Evolutionary conservation across 352 stramenopile genomes (phyloP).

Genomic region (Phytopythium sindhum): DNA sequence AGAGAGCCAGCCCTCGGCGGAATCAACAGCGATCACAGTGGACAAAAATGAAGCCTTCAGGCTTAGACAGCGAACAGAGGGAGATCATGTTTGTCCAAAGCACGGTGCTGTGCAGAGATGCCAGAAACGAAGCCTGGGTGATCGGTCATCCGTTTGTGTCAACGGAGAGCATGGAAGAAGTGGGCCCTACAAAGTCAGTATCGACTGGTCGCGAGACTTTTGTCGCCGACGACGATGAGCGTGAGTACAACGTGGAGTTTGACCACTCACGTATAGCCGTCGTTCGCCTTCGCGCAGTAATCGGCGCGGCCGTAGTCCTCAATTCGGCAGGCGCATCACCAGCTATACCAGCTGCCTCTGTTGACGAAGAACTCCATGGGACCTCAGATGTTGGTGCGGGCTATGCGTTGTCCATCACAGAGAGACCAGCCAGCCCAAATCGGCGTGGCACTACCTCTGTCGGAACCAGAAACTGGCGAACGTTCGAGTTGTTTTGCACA

Average conservation of each 20-base stretch:
- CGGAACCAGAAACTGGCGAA: neutral
- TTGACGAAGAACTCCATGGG: neutral
- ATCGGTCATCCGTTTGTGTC: slow-evolving; percentile 10
- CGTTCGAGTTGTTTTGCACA: neutral
- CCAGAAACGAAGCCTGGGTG: slow-evolving; percentile 13
- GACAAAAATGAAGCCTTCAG: neutral
- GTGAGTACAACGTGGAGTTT: neutral
- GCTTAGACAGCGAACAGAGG: neutral
- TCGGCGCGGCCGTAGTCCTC: neutral
- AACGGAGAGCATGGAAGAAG: neutral
- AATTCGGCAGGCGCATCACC: neutral
- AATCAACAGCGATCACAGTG: neutral
- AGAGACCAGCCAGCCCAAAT: neutral
- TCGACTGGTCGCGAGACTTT: neutral
- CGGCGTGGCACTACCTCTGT: no score
- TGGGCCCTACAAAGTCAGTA: neutral
- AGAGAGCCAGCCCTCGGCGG: neutral
- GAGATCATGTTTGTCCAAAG: slow-evolving; percentile 10
- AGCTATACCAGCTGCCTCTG: neutral
- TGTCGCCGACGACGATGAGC: neutral
- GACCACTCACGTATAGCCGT: neutral
- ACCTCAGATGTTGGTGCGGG: neutral
- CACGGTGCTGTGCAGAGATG: slow-evolving; percentile 12
- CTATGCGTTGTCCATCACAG: neutral
- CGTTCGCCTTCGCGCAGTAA: neutral